Base-by-base conservation (phyloP, 2,329 filamentous ascomycete genomes). In the Amylocarpus encephaloides region DNA sequence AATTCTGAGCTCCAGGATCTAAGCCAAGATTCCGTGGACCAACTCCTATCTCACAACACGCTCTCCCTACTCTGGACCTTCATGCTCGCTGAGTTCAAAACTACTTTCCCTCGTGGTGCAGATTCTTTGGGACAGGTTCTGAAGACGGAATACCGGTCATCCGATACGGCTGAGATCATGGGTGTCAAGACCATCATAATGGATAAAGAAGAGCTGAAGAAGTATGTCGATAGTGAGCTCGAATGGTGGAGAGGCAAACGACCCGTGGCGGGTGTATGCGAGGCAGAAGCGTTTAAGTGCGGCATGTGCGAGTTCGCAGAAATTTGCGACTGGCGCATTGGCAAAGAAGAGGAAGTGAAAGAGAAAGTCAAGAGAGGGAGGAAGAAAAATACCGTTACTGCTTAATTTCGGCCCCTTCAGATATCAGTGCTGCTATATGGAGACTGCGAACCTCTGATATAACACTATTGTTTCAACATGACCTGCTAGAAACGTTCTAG, bases 251-350 rank as follows among this genome's bases (percentile, higher is more conserved):
- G 79, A 30, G 92, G 91, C 1, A 74, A 85, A 59, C 73, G 91
- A 13, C 70, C 77, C 44, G 81, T 90, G 0, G 74, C 76, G 6
- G 92, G 92, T 0, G 91, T 96, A 2, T 75, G 80, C 6, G 77
- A 94, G 6, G 84, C 91, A 62, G 91, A 96, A 59, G 87, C 88
- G 0, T 95, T 85, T 69, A 97, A 96, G 67, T 97, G 92, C 65
- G 73, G 81, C 16, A 80, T 76, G 19, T 97, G 92, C 63, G 89
- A 95, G 58, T 96, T 96, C 66, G 80, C 77, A 0, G 83, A 88
- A 2, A 75, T 73, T 1, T 97, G 92, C 66, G 76, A 78, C 11
- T 97, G 92, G 92, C 75, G 91, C 34, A 74, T 77, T 59, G 74
- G 74, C 10, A 84, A 86, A 67, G 80, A 91, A 48, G 75, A 80